Evolutionary conservation across 176 grass and related monocot species (phyloP).

Genomic region (Juncus inflexus): DNA sequence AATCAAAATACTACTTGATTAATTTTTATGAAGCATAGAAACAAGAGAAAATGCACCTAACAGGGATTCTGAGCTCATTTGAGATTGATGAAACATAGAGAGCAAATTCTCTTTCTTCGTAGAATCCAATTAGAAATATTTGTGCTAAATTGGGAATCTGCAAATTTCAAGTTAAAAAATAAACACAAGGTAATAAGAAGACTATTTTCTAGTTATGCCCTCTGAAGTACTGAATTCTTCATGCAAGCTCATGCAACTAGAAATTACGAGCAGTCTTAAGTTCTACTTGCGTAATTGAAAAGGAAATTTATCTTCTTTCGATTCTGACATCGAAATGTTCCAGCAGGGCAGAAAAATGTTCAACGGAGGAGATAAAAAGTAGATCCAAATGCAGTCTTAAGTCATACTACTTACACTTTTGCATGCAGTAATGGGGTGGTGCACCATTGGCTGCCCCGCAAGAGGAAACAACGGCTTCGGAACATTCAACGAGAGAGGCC

Average conservation of each 20-base stretch:
- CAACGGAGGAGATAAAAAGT: background rate
- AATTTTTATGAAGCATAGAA: background rate
- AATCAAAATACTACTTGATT: background rate
- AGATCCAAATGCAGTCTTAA: background rate
- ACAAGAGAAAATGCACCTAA: slow-evolving; percentile 45
- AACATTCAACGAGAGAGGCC: slow-evolving; percentile 90
- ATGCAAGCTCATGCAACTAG: too few relatives aligned
- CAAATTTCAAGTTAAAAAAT: slow-evolving; percentile 17
- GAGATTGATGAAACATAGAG: slow-evolving; percentile 96
- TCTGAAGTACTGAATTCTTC: too few relatives aligned
- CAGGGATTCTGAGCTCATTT: slow-evolving; percentile 87
- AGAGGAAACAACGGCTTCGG: slow-evolving; percentile 98
- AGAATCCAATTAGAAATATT: slow-evolving; percentile 98
- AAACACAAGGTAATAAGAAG: too few relatives aligned
- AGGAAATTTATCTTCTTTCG: background rate
- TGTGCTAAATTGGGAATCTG: slow-evolving; percentile 96
- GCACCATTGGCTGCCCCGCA: slow-evolving; percentile 94
- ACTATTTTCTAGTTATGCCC: too few relatives aligned
- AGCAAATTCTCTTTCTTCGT: slow-evolving; percentile 91
- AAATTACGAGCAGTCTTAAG: background rate
- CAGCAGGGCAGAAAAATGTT: background rate
- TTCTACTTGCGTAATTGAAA: slow-evolving; percentile 19
- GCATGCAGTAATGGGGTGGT: slow-evolving; percentile 89
- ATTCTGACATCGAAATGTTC: background rate
- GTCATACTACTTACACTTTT: slow-evolving; percentile 39